phyloP scores from a whole-genome alignment of 768 basidiomycete species.

The Tephrocybe sp. region DNA sequence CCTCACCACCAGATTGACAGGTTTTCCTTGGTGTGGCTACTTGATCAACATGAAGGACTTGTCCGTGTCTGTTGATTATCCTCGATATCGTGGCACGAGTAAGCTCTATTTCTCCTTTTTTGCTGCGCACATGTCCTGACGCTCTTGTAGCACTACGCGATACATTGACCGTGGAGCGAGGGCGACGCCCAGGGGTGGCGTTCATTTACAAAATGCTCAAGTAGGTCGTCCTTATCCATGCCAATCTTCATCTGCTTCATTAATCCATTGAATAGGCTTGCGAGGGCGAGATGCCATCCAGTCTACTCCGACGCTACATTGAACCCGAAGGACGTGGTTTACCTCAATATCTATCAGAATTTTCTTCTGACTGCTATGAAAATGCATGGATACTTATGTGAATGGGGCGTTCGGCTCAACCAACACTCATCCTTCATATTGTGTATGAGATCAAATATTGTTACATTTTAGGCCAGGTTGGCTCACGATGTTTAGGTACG shows the following conservation, averaged over 20 bases:
- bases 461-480: neutral
- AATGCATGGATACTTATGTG: slow-evolving; percentile 78
- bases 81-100: slow-evolving; percentile 65
- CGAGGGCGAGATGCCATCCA: slow-evolving; percentile 73
- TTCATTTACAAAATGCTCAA: slow-evolving; percentile 77
- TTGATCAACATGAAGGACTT: slow-evolving; percentile 74
- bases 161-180: slow-evolving; percentile 70
- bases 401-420: slow-evolving; percentile 48
- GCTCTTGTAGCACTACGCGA: slow-evolving; percentile 44
- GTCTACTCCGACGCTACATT: slow-evolving; percentile 77
- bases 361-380: slow-evolving; percentile 83
- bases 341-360: slow-evolving; percentile 86
- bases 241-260: neutral
- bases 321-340: slow-evolving; percentile 61
- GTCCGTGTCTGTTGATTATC: slow-evolving; percentile 79
- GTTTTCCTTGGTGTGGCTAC: slow-evolving; percentile 94
- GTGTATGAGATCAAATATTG: slow-evolving; percentile 37
- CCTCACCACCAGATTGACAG: slow-evolving; percentile 33
- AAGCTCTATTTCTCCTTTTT: slow-evolving; percentile 20
- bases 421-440: slow-evolving; percentile 52
- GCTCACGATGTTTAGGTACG: slow-evolving; percentile 41
- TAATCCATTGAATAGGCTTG: slow-evolving; percentile 44
- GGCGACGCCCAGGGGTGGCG: slow-evolving; percentile 59
- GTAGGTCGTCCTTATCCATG: slow-evolving; percentile 38
- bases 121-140: neutral